Base-by-base conservation (phyloP, 371 early-diverging fungal genomes). In the Mortierella sp. region DNA sequence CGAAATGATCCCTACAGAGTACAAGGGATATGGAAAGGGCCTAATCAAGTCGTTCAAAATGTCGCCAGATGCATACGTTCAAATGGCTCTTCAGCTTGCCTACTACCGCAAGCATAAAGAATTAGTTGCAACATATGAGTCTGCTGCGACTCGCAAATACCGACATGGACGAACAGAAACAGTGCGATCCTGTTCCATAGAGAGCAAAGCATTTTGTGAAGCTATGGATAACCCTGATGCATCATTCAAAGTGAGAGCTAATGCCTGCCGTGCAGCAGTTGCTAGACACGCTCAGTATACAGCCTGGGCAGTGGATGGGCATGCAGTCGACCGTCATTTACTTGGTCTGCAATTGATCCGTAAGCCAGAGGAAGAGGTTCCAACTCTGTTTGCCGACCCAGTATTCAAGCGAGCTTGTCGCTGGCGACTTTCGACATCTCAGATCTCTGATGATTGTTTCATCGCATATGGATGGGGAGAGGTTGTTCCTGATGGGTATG, bases 401-500 rank as follows among this genome's bases (percentile, higher is more conserved):
- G 93, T 92, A 9, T 96, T 89, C 84, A 82, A 89, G 15, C 84
- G 90, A 66, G 89, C 95, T 29, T 89, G 88, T 58, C 95, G 95
- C 71, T 98, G 98, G 98, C 92, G 88, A 73, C 76, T 98, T 49
- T 95, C 95, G 19, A 97, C 97, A 0, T 95, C 96, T 42, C 96
- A 98, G 83, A 89, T 98, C 67, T 86, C 94, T 17, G 93, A 94
- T 66, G 96, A 96, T 75, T 88, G 94, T 83, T 97, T 94, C 85
- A 90, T 91, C 61, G 93, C 93, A 40, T 97, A 96, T 71, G 98
- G 98, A 17, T 97, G 96, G 96, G 96, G 96, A 59, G 94, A 94
- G 79, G 97, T 97, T 43, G 93, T 95, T 19, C 91, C 94, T 28
- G 94, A 95, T 80, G 97, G 97, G 2, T 97, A 92, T 75, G 97